Base-by-base conservation (phyloP, 768 basidiomycete species). In the Multifurca ochricompacta region DNA sequence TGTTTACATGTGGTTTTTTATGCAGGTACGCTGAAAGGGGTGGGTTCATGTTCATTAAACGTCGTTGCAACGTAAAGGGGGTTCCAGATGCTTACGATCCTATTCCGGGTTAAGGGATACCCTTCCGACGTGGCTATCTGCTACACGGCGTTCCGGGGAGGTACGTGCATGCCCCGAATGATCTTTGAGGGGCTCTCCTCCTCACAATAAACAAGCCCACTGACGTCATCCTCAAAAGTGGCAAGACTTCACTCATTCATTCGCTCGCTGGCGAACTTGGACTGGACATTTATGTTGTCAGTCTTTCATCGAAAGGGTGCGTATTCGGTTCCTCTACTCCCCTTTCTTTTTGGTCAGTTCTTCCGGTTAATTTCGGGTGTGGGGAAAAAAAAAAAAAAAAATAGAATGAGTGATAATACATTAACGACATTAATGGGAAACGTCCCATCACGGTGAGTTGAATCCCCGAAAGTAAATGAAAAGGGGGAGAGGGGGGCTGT, bases 241-340 rank as follows among this genome's bases (percentile, higher is more conserved):
- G 87, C 61, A 91, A 91, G 71, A 90, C 87, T 30, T 90, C 88
- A 19, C 74, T 91, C 36, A 89, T 90, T 62, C 85, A 89, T 67
- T 87, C 88, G 6, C 70, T 90, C 60, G 87, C 87, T 46, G 88
- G 87, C 46, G 89, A 91, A 67, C 75, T 96, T 34, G 81, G 83
- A 7, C 76, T 96, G 30, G 90, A 94, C 70, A 92, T 96, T 58
- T 94, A 91, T 65, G 91, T 94, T 49, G 85, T 95, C 61, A 89
- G 85, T 40, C 71, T 93, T 51, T 91, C 89, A 40, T 82, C 87
- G 25, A 90, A 91, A 69, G 89, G 88, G 89, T 86, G 16, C 19
- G 60, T 49, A 71, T 62, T 76, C 50, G 25, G 51, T 35, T 49
- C 11, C 42, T 60, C 49, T 25, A 27, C 16, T 8, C 28, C 40